Evolutionary conservation across 768 basidiomycete genomes (phyloP), one percentile per base, ranked within the genome.

Genomic region (Boletus tylopilopsis): DNA sequence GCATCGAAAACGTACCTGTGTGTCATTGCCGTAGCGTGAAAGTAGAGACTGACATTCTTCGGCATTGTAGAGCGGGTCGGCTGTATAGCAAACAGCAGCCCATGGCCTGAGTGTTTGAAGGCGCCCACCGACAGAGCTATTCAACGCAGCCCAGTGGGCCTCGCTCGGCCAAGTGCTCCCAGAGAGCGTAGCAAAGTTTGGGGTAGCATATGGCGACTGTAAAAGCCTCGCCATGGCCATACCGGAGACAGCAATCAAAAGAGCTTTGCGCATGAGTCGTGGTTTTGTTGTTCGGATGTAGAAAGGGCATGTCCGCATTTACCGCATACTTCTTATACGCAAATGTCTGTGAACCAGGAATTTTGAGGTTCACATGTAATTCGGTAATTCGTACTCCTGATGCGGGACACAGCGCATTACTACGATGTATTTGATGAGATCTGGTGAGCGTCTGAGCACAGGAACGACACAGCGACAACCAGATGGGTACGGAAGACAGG

Each of bases 81-180:
- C 51, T 5, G 51, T 51, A 27, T 61, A 61, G 6, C 60, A 61
- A 24, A 52, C 49, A 16, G 57, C 60, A 1, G 60, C 60, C 60
- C 57, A 62, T 1, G 60, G 60, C 16, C 60, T 51, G 21, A 62
- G 52, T 1, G 52, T 25, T 29, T 55, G 51, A 38, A 62, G 57
- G 6, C 47, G 54, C 22, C 60, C 60, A 32, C 48, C 27, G n/a
- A 61, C 9, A 2, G 60, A 50, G 25, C 5, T 25, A 7, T 62
- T 62, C 43, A 62, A 40, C n/a, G 30, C 22, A 21, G 41, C 38
- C 57, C 60, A 59, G 1, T 45, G 30, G 7, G 45, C 45, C 8
- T 25, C 23, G 18, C 10, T 19, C 8, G 56, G 59, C 59, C 59
- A 58, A 24, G 35, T 4, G 12, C 21, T 25, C 30, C 45, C 48